Conservation (phyloP, 2,329 filamentous ascomycete genomes). For the Neoarthrinium moseri region DNA sequence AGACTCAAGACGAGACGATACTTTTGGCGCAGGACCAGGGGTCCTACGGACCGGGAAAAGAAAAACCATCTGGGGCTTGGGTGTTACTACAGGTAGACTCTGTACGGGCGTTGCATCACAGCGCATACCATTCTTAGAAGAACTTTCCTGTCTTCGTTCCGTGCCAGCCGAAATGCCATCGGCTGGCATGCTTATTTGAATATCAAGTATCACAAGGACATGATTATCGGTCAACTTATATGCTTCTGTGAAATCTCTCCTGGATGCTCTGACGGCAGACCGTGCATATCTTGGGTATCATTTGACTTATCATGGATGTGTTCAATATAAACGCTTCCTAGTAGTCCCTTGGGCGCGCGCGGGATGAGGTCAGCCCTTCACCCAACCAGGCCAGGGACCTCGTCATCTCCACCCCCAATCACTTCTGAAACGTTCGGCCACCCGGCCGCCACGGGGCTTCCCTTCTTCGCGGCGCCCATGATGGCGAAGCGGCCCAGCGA, state of each 20-base stretch:
- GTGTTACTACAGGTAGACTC: too few relatives aligned
- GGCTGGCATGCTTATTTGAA: constrained; percentile 1
- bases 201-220: constrained; percentile 2
- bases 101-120: too few relatives aligned
- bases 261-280: background rate
- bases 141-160: background rate
- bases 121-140: background rate
- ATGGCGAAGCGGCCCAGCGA: constrained; percentile 77
- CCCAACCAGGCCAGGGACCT: constrained; percentile 81
- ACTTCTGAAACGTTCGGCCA: constrained; percentile 76
- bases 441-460: constrained; percentile 63
- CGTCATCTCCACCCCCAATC: constrained; percentile 57
- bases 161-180: background rate
- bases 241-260: too few relatives aligned
- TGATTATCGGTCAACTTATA: too few relatives aligned
- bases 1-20: constrained; percentile 7
- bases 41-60: background rate
- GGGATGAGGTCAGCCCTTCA: constrained; percentile 38
- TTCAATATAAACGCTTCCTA: too few relatives aligned
- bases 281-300: background rate
- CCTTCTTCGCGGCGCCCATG: constrained; percentile 68
- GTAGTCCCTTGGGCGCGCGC: background rate
- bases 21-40: background rate
- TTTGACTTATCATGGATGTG: too few relatives aligned
- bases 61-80: background rate